phyloP scores from a whole-genome alignment of 371 early-diverging fungal species.

The Mucor racemosus region DNA sequence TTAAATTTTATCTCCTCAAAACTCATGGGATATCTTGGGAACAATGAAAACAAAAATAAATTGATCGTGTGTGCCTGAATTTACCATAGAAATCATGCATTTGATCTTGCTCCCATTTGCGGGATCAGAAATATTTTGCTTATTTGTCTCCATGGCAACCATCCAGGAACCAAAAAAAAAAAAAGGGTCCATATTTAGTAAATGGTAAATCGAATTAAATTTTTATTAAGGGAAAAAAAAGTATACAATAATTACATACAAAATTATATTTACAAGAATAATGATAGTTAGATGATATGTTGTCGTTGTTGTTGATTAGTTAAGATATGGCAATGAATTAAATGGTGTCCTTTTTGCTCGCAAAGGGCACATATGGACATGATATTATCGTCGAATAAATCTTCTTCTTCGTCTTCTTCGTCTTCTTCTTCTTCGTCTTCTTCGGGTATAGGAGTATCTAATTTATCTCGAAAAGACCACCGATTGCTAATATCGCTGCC shows the following conservation, averaged over 20 bases:
- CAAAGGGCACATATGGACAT: conserved; percentile 19
- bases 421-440: conserved; percentile 19
- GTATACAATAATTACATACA: neutral
- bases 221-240: neutral
- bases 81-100: no score
- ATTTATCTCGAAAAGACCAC: neutral
- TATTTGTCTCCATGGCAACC: neutral
- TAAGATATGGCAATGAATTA: conserved; percentile 25
- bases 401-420: conserved; percentile 22
- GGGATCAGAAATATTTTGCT: neutral
- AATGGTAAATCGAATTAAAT: neutral
- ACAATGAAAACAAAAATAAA: neutral
- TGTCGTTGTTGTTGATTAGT: conserved; percentile 1
- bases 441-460: conserved; percentile 30
- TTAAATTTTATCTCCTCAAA: neutral
- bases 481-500: neutral
- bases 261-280: neutral
- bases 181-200: neutral
- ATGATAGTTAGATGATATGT: neutral
- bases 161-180: neutral
- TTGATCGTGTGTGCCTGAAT: no score
- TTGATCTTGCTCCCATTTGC: no score
- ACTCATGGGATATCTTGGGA: neutral
- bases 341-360: conserved; percentile 22
- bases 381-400: neutral